These are phyloP conservation scores for Pythium utonaiense DNA, from an alignment of 352 stramenopile genomes.

Conservation along the genomic window DNA sequence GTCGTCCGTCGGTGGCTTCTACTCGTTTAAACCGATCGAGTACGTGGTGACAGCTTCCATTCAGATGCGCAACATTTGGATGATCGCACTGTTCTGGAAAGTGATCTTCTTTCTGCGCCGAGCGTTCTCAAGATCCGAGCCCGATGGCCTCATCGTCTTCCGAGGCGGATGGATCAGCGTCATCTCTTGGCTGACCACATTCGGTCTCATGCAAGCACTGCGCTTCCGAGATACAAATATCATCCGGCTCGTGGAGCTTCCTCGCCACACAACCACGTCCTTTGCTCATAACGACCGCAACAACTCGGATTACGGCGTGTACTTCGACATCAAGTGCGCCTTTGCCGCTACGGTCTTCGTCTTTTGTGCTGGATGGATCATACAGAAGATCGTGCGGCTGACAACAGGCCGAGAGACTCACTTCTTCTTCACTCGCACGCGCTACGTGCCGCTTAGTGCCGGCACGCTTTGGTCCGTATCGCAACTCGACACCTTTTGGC, in stretches of 20 bases:
- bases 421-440: conserved; percentile 8
- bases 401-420: background rate
- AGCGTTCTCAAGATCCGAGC: background rate
- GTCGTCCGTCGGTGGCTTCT: conserved; percentile 9
- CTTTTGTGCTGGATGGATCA: background rate
- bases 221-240: conserved; percentile 20
- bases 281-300: background rate
- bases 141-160: conserved; percentile 10
- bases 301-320: conserved; percentile 1
- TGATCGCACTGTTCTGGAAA: conserved; percentile 24
- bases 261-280: background rate
- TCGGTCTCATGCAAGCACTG: conserved; percentile 7
- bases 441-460: conserved; percentile 25
- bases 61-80: conserved; percentile 31
- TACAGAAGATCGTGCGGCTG: background rate
- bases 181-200: conserved; percentile 15
- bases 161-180: conserved; percentile 10
- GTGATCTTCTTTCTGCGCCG: background rate
- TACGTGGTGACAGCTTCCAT: conserved; percentile 12
- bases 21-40: conserved; percentile 10
- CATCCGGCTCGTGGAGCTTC: background rate
- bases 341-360: background rate
- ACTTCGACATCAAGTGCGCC: conserved; percentile 12
- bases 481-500: conserved; percentile 6
- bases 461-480: conserved; percentile 19